Conservation (phyloP, 2,329 filamentous ascomycete genomes). For the Pestalotiopsis sp. region DNA sequence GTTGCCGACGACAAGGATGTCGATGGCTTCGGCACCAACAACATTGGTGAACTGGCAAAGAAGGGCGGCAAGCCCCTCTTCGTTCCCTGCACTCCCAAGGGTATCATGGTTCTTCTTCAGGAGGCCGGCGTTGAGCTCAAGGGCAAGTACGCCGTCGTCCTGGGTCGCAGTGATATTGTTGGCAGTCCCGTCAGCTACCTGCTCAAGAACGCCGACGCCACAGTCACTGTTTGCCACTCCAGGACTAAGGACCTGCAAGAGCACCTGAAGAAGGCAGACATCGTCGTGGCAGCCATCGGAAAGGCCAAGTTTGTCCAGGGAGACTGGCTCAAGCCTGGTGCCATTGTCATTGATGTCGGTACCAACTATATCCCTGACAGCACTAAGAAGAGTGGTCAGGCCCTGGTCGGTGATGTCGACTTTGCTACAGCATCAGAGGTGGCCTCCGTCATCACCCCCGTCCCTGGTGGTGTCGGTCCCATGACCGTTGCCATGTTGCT, state of each 20-base stretch:
- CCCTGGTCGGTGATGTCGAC: slow-evolving; percentile 94
- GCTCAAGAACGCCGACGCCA: slow-evolving; percentile 92
- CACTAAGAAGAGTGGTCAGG: slow-evolving; percentile 88
- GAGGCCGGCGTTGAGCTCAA: slow-evolving; percentile 81
- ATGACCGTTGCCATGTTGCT: slow-evolving; percentile 99
- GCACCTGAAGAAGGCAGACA: slow-evolving; percentile 81
- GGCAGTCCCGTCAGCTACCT: slow-evolving; percentile 96
- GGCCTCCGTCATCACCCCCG: slow-evolving; percentile 91
- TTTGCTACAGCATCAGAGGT: slow-evolving; percentile 83
- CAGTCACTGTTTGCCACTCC: slow-evolving; percentile 95
- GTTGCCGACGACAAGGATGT: slow-evolving; percentile 96
- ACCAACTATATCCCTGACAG: slow-evolving; percentile 93
- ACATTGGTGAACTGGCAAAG: slow-evolving; percentile 97
- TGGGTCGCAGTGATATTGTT: slow-evolving; percentile 95
- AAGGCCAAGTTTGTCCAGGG: slow-evolving; percentile 87
- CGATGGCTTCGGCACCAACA: slow-evolving; percentile 90
- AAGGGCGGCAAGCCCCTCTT: slow-evolving; percentile 88
- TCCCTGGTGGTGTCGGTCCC: slow-evolving; percentile 93
- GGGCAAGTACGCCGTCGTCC: slow-evolving; percentile 92
- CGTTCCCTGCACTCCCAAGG: slow-evolving; percentile 93
- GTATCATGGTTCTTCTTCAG: slow-evolving; percentile 89
- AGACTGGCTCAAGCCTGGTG: slow-evolving; percentile 92
- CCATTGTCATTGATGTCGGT: slow-evolving; percentile 95
- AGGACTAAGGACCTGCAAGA: slow-evolving; percentile 74
- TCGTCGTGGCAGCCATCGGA: slow-evolving; percentile 91